Evolutionary conservation across 2,329 filamentous ascomycete species (phyloP), one percentile per base, ranked within the genome.

Genomic region (Raffaelea ambrosiae): DNA sequence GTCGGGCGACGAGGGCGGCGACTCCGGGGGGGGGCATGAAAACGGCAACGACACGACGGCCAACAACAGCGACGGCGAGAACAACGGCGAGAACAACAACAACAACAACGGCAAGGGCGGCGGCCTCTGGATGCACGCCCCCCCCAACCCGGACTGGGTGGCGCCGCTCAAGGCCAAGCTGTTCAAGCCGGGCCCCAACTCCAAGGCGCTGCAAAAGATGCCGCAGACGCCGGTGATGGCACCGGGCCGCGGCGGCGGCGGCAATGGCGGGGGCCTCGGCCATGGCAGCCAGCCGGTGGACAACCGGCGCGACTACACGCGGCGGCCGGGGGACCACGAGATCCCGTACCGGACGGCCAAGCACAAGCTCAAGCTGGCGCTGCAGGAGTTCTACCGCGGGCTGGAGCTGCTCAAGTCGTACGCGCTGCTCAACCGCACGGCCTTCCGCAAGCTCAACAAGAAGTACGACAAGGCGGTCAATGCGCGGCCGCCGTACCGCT

Each of bases 391-490:
- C 62, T 97, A 98, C 62, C 84, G 91, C 19, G 85, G 87, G 1
- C 73, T 98, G 14, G 93, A 98, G 62, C 71, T 97, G 41, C 74
- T 98, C 50, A 97, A 96, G 67, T 86, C 88, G 0, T 98, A 95
- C 58, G 84, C 89, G 2, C 69, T 95, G 20, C 73, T 96, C 14
- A 98, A 98, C 63, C 79, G 88, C 43, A 95, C 88, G 0, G 93
- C 89, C 0, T 97, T 97, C 60, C 83, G 90, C 29, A 98, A 98
- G 65, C 88, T 98, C 61, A 96, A 95, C 67, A 98, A 98, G 65
- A 98, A 98, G 66, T 97, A 94, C 62, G 90, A 97, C 72, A 98
- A 97, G 68, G 81, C 85, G 2, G 81, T 89, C 48, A 80, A 89
- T 57, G 84, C 88, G 38, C 78, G 84, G 11, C 88, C 88, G 0